Evolutionary conservation across 179 eudicot genomes (phyloP), one percentile per base, ranked within the genome.

Genomic region (Sideroxylon spinosum): DNA sequence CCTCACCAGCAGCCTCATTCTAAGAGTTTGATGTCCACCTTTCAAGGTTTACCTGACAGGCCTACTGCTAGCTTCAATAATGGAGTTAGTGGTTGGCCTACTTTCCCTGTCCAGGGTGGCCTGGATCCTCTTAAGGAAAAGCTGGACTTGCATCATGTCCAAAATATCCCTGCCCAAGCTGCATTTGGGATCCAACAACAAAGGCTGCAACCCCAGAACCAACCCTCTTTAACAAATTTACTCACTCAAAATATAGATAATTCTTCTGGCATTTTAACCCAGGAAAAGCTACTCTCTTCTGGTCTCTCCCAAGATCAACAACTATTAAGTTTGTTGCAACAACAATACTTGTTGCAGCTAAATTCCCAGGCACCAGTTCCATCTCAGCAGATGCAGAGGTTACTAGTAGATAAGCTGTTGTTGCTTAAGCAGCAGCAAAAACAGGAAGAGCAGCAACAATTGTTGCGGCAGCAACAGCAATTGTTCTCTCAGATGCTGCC

Each of bases 251-350:
- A 37, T 37, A 37, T 89, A 49, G 91, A 92, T 59, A 89, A 82
- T 77, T 75, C 91, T 52, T 81, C 91, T 32, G 77, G 72, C 59
- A 80, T 84, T 20, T 79, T 87, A 72, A 74, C 86, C 32, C 76
- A 83, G 46, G 99, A 96, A 70, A 91, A 84, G 81, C 78, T 92
- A 65, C 87, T 92, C 48, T 75, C 94, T 69, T 82, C 97, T 74
- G 92, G 93, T 76, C 83, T 90, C 28, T 73, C 89, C 60, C 98
- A 96, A 81, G 97, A 96, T 82, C 92, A 92, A 10, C 98, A 96
- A 78, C 16, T 93, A 8, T 49, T 88, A 16, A 90, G 79, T 86
- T 79, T 92, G 81, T 81, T 96, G 79, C 99, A 94, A 78, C 99
- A 96, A 81, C 97, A 92, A 68, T 86, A 92, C 73, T 77, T 93